Evolutionary conservation across 78 protist genomes (phyloP).

Genomic region (Isochrysis galbana): DNA sequence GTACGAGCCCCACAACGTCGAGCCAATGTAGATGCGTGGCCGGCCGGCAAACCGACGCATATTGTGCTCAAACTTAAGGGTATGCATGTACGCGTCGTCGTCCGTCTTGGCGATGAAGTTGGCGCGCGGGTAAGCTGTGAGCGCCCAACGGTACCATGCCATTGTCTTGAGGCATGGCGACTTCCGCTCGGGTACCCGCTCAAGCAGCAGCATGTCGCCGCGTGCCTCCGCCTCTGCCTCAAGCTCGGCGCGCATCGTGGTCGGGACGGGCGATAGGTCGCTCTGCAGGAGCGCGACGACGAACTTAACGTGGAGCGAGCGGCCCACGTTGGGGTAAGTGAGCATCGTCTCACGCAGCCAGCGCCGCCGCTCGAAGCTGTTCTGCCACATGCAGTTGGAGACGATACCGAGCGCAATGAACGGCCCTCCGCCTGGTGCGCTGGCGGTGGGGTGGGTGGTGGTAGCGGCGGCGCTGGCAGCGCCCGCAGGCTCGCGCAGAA

Average conservation of each 20-base stretch:
- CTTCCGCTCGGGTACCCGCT: background rate
- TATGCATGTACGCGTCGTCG: slow-evolving; percentile 4
- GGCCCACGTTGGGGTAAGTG: background rate
- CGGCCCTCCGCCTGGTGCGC: no score
- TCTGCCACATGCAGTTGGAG: background rate
- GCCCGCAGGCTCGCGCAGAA: background rate
- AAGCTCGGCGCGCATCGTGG: background rate
- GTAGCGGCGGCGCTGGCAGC: no score
- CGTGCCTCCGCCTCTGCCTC: background rate
- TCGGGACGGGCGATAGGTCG: background rate
- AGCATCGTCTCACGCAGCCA: background rate
- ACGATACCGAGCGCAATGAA: background rate
- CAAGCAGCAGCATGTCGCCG: background rate
- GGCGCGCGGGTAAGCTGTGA: background rate
- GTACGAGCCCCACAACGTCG: slow-evolving; percentile 3
- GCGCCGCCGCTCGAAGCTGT: background rate
- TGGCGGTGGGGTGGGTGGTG: no score
- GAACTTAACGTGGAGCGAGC: background rate
- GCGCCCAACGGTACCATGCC: background rate
- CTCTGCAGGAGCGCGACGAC: background rate
- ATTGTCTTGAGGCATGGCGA: slow-evolving; percentile 6
- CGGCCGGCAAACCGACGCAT: background rate
- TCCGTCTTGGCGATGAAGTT: slow-evolving; percentile 1
- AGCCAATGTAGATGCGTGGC: background rate
- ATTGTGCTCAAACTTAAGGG: background rate